phyloP scores from a whole-genome alignment of 1,284 basidiomycete species.

The Papiliotrema fonsecae region DNA sequence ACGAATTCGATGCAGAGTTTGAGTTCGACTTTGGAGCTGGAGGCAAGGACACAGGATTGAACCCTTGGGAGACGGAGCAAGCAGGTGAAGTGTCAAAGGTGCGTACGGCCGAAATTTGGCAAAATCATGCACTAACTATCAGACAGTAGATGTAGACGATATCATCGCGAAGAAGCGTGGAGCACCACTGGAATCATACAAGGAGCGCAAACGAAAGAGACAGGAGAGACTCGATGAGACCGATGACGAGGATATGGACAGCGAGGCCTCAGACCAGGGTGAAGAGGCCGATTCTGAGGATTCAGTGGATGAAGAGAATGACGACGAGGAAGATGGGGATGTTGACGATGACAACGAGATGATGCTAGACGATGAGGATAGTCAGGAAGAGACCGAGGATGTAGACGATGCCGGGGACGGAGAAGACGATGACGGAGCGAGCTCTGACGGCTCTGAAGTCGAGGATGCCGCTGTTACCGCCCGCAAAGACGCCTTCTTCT shows the following conservation, averaged over 20 bases:
- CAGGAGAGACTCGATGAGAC: conserved; percentile 21
- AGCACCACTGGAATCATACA: conserved; percentile 40
- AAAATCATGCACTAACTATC: conserved; percentile 4
- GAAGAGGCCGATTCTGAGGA: conserved; percentile 21
- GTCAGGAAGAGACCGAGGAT: conserved; percentile 21
- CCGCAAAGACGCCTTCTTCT: conserved; percentile 81
- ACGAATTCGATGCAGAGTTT: conserved; percentile 71
- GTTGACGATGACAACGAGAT: conserved; percentile 39
- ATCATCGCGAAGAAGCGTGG: conserved; percentile 69
- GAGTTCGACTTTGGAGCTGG: conserved; percentile 67
- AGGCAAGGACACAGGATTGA: conserved; percentile 21
- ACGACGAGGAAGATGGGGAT: conserved; percentile 23
- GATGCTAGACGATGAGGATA: conserved; percentile 28
- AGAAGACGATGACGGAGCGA: conserved; percentile 32
- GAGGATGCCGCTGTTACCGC: conserved; percentile 65
- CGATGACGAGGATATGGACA: conserved; percentile 25
- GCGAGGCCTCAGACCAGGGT: conserved; percentile 31
- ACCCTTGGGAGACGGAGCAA: conserved; percentile 42
- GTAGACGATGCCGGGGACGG: conserved; percentile 46
- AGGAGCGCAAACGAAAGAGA: conserved; percentile 59
- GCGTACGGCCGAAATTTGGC: conserved; percentile 53
- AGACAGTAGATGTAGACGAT: conserved; percentile 82
- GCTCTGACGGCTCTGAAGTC: conserved; percentile 42
- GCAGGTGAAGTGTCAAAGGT: conserved; percentile 52
- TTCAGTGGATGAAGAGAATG: conserved; percentile 15